Conservation (phyloP, 2,329 filamentous ascomycete species). For the Lachnellula hyalina region DNA sequence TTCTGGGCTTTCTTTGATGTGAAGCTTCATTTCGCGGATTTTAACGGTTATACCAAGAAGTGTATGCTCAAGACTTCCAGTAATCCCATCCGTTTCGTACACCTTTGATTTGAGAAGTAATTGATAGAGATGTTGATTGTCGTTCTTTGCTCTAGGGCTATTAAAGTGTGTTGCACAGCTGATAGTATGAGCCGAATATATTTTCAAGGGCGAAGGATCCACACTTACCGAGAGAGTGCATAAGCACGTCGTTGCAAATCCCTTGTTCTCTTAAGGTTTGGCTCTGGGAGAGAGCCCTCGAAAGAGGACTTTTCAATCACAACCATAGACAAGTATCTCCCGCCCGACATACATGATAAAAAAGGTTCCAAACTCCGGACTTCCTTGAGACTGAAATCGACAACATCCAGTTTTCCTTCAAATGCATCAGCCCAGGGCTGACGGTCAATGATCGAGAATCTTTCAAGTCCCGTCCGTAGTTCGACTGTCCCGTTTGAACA, state of each 20-base stretch:
- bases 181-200: conserved; percentile 3
- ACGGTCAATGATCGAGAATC: conserved; percentile 11
- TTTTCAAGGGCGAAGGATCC: not conserved
- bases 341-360: conserved; percentile 4
- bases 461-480: not conserved
- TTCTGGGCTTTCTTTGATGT: conserved; percentile 9
- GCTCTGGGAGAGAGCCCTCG: conserved; percentile 3
- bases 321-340: conserved; percentile 9
- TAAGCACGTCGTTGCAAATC: conserved; percentile 8
- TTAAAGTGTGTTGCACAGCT: conserved; percentile 13
- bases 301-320: conserved; percentile 11
- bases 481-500: not conserved
- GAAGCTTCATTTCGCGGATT: conserved; percentile 10
- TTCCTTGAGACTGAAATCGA: conserved; percentile 14
- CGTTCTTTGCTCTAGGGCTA: conserved; percentile 9
- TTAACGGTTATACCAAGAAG: conserved; percentile 8
- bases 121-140: conserved; percentile 7
- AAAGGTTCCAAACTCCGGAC: conserved; percentile 8
- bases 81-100: conserved; percentile 10
- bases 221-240: conserved; percentile 9
- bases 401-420: conserved; percentile 6
- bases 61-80: conserved; percentile 7
- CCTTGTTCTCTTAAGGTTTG: conserved; percentile 3
- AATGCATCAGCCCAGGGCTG: conserved; percentile 8
- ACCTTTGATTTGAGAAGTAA: conserved; percentile 8